Evolutionary conservation across 73 alveolate species (phyloP).

Genomic region (Tetrahymena malaccensis): DNA sequence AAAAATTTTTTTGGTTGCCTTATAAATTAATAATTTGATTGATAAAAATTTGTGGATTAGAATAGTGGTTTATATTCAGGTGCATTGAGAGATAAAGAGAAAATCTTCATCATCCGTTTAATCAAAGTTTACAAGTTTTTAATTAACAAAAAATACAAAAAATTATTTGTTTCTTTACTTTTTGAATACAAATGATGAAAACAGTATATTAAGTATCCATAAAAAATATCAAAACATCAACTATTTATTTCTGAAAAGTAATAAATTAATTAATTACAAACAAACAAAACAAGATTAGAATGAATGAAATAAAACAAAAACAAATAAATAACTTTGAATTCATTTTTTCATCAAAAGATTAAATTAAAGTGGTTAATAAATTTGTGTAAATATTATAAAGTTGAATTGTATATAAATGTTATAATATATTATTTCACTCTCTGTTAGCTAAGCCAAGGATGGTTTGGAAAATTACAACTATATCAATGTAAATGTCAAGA

Average conservation of each 20-base stretch:
- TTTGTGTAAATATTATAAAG: not conserved
- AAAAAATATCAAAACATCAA: too few relatives aligned
- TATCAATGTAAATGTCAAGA: constrained; percentile 44
- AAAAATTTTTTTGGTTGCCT: not conserved
- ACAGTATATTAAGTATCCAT: too few relatives aligned
- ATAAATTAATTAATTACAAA: too few relatives aligned
- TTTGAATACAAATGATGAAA: not conserved
- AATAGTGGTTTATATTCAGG: too few relatives aligned
- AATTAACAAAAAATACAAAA: not conserved
- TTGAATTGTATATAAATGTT: too few relatives aligned
- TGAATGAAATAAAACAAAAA: too few relatives aligned
- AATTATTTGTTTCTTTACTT: too few relatives aligned
- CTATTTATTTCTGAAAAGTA: too few relatives aligned
- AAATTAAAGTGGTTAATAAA: not conserved
- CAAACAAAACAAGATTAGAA: too few relatives aligned
- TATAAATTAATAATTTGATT: too few relatives aligned
- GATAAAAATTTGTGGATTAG: not conserved
- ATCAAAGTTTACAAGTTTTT: not conserved
- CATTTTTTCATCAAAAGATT: not conserved
- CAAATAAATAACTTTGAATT: not conserved
- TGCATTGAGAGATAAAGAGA: not conserved
- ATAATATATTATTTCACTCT: not conserved
- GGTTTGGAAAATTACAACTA: constrained; percentile 28
- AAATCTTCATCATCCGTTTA: not conserved
- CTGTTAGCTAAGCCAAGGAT: not conserved